phyloP scores from a whole-genome alignment of 1,284 basidiomycete species.

The Tausonia pullulans region DNA sequence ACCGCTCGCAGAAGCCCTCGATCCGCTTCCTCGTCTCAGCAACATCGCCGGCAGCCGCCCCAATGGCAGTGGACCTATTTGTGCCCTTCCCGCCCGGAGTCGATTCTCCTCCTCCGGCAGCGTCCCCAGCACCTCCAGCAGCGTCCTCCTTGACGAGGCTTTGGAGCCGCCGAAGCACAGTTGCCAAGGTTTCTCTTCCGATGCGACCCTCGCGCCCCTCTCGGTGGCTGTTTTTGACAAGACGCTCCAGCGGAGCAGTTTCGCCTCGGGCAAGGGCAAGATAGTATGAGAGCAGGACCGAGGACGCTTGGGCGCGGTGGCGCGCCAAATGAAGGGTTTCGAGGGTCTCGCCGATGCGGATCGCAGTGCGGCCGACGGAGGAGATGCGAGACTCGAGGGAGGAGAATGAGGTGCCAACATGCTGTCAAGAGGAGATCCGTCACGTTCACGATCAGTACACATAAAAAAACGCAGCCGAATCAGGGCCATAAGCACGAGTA shows the following conservation, averaged over 20 bases:
- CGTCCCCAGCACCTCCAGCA: slow-evolving; percentile 17
- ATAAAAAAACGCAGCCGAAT: background rate
- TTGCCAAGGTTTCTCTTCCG: slow-evolving; percentile 77
- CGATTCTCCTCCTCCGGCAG: slow-evolving; percentile 13
- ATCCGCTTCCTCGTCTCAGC: slow-evolving; percentile 69
- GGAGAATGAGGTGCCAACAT: slow-evolving; percentile 67
- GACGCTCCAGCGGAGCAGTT: slow-evolving; percentile 58
- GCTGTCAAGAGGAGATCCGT: slow-evolving; percentile 36
- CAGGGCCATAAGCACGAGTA: no score
- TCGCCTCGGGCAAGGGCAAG: slow-evolving; percentile 84
- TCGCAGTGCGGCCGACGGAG: slow-evolving; percentile 86
- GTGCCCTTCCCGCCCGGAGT: slow-evolving; percentile 14
- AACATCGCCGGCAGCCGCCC: slow-evolving; percentile 17
- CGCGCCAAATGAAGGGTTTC: slow-evolving; percentile 89
- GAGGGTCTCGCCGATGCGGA: slow-evolving; percentile 74
- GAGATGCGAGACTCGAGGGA: slow-evolving; percentile 79
- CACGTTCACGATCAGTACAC: no score
- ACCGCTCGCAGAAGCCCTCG: slow-evolving; percentile 93
- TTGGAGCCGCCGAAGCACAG: slow-evolving; percentile 75
- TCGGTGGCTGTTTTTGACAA: slow-evolving; percentile 53
- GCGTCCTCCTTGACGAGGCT: slow-evolving; percentile 69
- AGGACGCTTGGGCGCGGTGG: slow-evolving; percentile 83
- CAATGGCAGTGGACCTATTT: slow-evolving; percentile 17
- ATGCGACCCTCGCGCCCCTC: slow-evolving; percentile 53
- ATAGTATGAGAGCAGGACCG: slow-evolving; percentile 91